These are phyloP conservation scores for Lasiosphaeris hirsuta DNA, from an alignment of 495 filamentous ascomycete genomes.

Conservation along the genomic window DNA sequence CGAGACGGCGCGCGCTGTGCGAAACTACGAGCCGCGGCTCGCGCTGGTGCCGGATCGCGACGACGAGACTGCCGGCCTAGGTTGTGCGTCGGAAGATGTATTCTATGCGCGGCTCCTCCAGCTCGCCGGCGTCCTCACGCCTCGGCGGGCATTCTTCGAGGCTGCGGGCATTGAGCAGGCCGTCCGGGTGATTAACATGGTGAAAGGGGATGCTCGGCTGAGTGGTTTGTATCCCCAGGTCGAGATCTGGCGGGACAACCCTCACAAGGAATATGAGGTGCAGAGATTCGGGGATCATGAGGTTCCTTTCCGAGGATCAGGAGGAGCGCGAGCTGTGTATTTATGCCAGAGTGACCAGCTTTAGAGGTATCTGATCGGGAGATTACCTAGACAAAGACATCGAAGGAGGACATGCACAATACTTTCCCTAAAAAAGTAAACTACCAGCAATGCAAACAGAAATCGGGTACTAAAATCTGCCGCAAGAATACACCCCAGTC, in stretches of 20 bases:
- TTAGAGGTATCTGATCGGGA: too few relatives aligned
- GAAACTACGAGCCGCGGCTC: conserved; percentile 71
- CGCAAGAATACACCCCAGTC: too few relatives aligned
- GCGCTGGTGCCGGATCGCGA: conserved; percentile 64
- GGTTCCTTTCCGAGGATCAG: too few relatives aligned
- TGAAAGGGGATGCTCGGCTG: not conserved
- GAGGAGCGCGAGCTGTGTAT: too few relatives aligned
- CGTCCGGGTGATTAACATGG: conserved; percentile 48
- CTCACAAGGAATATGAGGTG: not conserved
- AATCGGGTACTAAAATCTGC: too few relatives aligned
- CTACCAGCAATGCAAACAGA: too few relatives aligned
- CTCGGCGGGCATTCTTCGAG: conserved; percentile 53
- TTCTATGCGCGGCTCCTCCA: conserved; percentile 57
- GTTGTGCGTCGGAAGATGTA: conserved; percentile 45
- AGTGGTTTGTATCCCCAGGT: conserved; percentile 2
- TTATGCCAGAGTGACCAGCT: too few relatives aligned
- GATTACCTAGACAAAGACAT: too few relatives aligned
- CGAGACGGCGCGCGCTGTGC: conserved; percentile 65
- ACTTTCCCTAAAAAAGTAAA: too few relatives aligned
- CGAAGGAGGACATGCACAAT: too few relatives aligned
- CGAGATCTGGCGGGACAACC: conserved; percentile 28
- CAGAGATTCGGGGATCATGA: too few relatives aligned
- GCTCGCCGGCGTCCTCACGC: conserved; percentile 31
- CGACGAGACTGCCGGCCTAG: conserved; percentile 20
- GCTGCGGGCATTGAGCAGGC: conserved; percentile 61